These are phyloP conservation scores for Didymella pomorum DNA, from an alignment of 2,329 filamentous ascomycete genomes.

Conservation along the genomic window DNA sequence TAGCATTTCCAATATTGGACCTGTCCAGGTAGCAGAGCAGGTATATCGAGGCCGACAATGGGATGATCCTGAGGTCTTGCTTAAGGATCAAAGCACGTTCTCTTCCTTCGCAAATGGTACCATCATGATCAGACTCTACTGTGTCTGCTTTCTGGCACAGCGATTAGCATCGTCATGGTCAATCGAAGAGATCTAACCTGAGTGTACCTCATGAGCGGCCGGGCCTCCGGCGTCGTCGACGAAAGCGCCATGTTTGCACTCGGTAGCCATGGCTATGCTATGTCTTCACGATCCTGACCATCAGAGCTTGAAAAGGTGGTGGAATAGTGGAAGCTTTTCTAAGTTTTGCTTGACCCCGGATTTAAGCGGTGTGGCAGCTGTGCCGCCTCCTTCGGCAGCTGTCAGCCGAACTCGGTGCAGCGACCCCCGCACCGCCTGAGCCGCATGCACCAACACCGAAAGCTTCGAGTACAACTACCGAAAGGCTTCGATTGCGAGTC, in stretches of 20 bases:
- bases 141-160: neutral
- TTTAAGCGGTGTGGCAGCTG: neutral
- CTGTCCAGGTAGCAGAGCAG: neutral
- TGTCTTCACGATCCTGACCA: neutral
- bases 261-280: neutral
- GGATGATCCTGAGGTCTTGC: neutral
- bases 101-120: neutral
- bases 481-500: neutral
- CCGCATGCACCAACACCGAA: neutral
- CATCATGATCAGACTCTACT: neutral
- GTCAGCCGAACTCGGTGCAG: neutral
- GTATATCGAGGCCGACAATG: neutral
- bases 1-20: neutral
- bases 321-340: neutral
- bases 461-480: neutral
- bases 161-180: neutral
- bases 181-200: neutral
- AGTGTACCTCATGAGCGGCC: neutral
- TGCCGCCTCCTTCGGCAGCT: neutral
- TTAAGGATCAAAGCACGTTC: neutral
- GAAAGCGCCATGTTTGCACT: neutral
- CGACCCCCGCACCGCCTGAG: neutral
- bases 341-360: neutral
- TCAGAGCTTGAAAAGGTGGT: neutral
- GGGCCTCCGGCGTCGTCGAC: neutral